Percentiles rank a stretch among this genome's conserved stretches.
Conservation (phyloP, 176 grass and related monocot genomes). For the Eremochloa ophiuroides region DNA sequence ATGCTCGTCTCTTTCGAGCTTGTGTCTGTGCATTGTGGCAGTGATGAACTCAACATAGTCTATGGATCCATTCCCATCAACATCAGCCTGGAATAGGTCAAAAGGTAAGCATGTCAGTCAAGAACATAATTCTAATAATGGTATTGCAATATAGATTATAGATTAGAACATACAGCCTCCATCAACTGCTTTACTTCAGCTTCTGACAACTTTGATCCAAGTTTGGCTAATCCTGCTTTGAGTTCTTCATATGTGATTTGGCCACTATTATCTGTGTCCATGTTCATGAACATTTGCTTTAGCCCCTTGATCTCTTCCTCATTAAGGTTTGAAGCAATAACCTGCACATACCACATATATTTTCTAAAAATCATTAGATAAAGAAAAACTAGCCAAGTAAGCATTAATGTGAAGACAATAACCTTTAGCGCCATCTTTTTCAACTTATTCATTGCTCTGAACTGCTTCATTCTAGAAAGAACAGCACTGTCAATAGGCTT, state of each 20-base stretch:
- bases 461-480: constrained; percentile 99
- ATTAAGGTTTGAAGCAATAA: constrained; percentile 91
- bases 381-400: not conserved
- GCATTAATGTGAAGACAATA: constrained; percentile 8
- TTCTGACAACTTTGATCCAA: constrained; percentile 87
- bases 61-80: constrained; percentile 94
- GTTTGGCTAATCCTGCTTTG: constrained; percentile 79
- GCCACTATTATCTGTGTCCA: constrained; percentile 91
- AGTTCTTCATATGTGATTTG: constrained; percentile 98
- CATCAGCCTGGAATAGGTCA: constrained; percentile 74
- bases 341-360: constrained; percentile 46
- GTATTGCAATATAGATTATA: constrained; percentile 10
- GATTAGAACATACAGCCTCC: constrained; percentile 68
- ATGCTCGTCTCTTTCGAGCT: constrained; percentile 87
- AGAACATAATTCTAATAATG: not conserved
- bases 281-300: constrained; percentile 98
- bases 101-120: constrained; percentile 21
- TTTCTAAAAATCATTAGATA: not conserved
- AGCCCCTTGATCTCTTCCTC: constrained; percentile 96
- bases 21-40: constrained; percentile 94
- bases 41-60: constrained; percentile 99
- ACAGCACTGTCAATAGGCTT: constrained; percentile 96
- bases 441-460: constrained; percentile 99
- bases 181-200: constrained; percentile 98
- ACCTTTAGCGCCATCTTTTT: constrained; percentile 99